phyloP scores from a whole-genome alignment of 495 filamentous ascomycete species.

The Pyronema omphalodes region DNA sequence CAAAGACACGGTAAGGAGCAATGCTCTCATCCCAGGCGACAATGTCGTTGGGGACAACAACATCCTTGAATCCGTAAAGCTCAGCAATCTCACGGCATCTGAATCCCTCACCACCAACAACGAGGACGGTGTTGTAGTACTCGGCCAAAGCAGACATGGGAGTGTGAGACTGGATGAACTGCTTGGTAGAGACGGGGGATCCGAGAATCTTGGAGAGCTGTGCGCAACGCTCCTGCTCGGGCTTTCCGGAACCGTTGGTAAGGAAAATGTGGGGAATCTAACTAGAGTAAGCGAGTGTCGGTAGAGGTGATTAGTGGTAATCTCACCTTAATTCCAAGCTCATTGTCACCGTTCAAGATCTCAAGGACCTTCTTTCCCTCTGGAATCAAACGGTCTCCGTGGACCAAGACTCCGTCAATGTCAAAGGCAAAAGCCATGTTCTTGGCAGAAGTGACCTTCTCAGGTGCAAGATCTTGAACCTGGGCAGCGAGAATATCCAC shows the following conservation, averaged over 20 bases:
- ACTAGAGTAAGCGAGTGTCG: background rate
- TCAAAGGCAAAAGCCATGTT: slow-evolving; percentile 52
- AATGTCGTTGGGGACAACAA: slow-evolving; percentile 49
- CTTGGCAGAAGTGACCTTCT: slow-evolving; percentile 46
- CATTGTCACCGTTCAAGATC: slow-evolving; percentile 48
- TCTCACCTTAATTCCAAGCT: slow-evolving; percentile 40
- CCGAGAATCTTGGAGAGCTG: slow-evolving; percentile 41
- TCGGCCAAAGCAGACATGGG: slow-evolving; percentile 48
- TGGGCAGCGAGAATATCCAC: slow-evolving; percentile 54
- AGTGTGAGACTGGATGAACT: slow-evolving; percentile 51
- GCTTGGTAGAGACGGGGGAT: slow-evolving; percentile 39
- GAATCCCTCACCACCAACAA: slow-evolving; percentile 48
- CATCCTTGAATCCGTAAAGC: slow-evolving; percentile 46
- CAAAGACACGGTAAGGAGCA: slow-evolving; percentile 41
- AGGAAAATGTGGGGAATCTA: slow-evolving; percentile 50
- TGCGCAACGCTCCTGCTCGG: slow-evolving; percentile 36
- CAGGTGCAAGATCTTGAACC: slow-evolving; percentile 50
- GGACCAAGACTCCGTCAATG: slow-evolving; percentile 48
- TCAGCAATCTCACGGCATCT: slow-evolving; percentile 48
- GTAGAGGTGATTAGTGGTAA: background rate
- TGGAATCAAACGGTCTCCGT: slow-evolving; percentile 44
- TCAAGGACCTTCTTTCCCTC: slow-evolving; percentile 39
- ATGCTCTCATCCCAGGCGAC: slow-evolving; percentile 41
- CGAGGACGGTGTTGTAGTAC: slow-evolving; percentile 46
- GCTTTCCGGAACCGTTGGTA: slow-evolving; percentile 48